phyloP scores from a whole-genome alignment of 2,329 filamentous ascomycete genomes.

The Talaromyces verruculosus region DNA sequence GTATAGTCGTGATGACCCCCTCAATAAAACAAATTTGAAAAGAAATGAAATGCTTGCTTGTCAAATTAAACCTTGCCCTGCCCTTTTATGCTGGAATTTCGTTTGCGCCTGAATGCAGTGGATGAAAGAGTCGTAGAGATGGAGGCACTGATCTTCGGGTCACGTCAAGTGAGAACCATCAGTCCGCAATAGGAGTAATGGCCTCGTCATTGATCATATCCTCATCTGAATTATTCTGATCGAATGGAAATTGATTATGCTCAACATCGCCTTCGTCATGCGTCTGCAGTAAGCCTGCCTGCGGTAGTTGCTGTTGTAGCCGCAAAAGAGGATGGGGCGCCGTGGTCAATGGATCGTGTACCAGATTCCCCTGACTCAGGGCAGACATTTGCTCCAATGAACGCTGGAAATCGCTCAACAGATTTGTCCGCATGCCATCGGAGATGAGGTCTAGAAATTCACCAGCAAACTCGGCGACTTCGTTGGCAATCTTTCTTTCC shows the following conservation, averaged over 20 bases:
- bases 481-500: conserved; percentile 44
- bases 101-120: conserved; percentile 12
- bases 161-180: background rate
- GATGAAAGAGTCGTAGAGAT: background rate
- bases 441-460: conserved; percentile 37
- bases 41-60: conserved; percentile 1
- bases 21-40: background rate
- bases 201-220: conserved; percentile 21
- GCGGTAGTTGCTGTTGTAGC: conserved; percentile 3
- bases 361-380: background rate
- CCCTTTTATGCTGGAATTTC: background rate
- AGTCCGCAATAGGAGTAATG: conserved; percentile 22
- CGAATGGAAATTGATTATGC: conserved; percentile 10
- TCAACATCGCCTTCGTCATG: conserved; percentile 8
- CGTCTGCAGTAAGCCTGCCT: conserved; percentile 1
- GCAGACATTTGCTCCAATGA: conserved; percentile 10
- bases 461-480: conserved; percentile 43
- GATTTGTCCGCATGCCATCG: conserved; percentile 14
- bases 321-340: background rate
- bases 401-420: conserved; percentile 12
- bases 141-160: no score
- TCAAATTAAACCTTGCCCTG: background rate
- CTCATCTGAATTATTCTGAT: conserved; percentile 21
- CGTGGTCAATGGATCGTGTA: background rate
- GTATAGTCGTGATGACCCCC: background rate